Base-by-base conservation (phyloP, 164 flowering plant species). In the Kingdonia uniflora region DNA sequence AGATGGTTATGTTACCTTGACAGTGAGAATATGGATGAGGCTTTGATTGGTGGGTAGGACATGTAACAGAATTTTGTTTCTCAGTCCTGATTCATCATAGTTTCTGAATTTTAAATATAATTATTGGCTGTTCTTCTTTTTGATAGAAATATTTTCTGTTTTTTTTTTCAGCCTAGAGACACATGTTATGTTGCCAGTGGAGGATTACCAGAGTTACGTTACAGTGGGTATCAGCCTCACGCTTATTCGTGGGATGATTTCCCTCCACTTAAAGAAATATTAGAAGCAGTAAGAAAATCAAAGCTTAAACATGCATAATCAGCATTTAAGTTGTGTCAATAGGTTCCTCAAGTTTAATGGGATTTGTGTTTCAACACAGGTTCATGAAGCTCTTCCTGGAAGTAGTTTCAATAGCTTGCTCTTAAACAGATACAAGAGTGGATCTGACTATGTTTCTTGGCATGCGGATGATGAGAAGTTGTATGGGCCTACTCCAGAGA, bases 391-490 rank as follows among this genome's bases (percentile, higher is more conserved):
- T 42, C 77, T 91, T 65, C 95, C 96, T 14, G 96, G 84, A 44
- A 87, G 87, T 65, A 71, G 58, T 46, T 91, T 87, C 53, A 87
- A 91, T 69, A 88, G 91, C 78, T 58, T 92, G 64, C 76, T 92
- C 25, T 61, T 92, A 52, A 92, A 92, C 61, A 75, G 89, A 68
- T 92, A 92, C 61, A 84, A 81, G 61, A 76, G 71, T 46, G 96
- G 96, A 24, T 72, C 76, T 55, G 98, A 92, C 62, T 78, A 78
- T 68, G 98, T 85, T 22, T 77, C 81, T 53, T 92, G 96, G 98
- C 98, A 92, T 74, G 67, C 98, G 58, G 98, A 92, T 69, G 91
- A 85, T 65, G 98, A 92, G 74, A 86, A 85, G 59, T 75, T 92
- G 25, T 92, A 92, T 64, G 98, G 95, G 21, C 66, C 65, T 8